These are phyloP conservation scores for Paramarasmius palmivorus DNA, from an alignment of 1,284 basidiomycete species.

Conservation along the genomic window DNA sequence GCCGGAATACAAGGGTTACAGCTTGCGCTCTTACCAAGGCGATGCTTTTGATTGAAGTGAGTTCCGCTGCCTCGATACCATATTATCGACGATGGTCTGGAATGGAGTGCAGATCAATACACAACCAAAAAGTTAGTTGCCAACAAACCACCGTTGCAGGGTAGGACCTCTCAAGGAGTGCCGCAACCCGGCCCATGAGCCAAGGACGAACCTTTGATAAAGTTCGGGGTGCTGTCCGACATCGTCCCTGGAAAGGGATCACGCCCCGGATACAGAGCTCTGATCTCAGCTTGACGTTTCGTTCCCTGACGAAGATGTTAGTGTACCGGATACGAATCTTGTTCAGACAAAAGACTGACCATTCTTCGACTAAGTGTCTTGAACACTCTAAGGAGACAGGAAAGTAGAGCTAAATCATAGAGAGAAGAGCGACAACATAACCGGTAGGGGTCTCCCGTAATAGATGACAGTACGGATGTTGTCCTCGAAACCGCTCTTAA, in stretches of 20 bases:
- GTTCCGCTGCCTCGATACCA: constrained; percentile 57
- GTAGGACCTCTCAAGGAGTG: constrained; percentile 56
- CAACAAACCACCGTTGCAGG: constrained; percentile 48
- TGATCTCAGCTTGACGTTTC: constrained; percentile 72
- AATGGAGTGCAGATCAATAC: not conserved
- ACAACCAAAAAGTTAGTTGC: too few relatives aligned
- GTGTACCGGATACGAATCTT: not conserved
- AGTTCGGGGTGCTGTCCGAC: constrained; percentile 74
- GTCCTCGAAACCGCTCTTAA: constrained; percentile 70
- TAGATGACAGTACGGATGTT: constrained; percentile 81
- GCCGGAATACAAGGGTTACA: too few relatives aligned
- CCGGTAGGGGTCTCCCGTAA: constrained; percentile 85
- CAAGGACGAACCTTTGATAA: constrained; percentile 21
- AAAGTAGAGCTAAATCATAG: too few relatives aligned
- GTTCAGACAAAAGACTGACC: constrained; percentile 40
- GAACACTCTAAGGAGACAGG: too few relatives aligned
- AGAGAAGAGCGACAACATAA: too few relatives aligned
- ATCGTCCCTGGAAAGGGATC: constrained; percentile 71
- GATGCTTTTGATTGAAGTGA: constrained; percentile 39
- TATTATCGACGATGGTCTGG: constrained; percentile 61
- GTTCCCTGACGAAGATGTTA: constrained; percentile 40
- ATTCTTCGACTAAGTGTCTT: constrained; percentile 81
- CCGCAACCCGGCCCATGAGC: constrained; percentile 21
- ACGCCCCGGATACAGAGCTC: constrained; percentile 76
- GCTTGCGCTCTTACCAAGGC: constrained; percentile 33